Evolutionary conservation across 306 rosid species (phyloP), one percentile per base, ranked within the genome.

Genomic region (Malus orientalis): DNA sequence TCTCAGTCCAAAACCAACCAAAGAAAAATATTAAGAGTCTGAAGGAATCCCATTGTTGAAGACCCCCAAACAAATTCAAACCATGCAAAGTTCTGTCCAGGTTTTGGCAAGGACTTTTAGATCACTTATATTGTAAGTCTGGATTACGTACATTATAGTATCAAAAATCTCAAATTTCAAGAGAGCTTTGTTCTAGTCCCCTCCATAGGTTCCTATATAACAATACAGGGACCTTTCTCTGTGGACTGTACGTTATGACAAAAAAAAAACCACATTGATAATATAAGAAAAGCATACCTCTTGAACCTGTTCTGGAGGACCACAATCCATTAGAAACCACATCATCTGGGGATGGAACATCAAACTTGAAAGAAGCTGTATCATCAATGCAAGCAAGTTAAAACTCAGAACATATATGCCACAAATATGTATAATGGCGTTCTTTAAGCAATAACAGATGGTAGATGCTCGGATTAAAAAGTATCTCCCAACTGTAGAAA

Each of bases 301-400:
- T 90, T 63, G 79, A 84, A 38, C 88, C 94, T 79, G 49, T 77
- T 92, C 88, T 95, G 78, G 97, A 84, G 78, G 93, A 86, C 71
- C 65, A 86, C 80, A 92, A 67, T 51, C 98, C 97, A 20, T 81
- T 75, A 70, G 85, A 70, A 71, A 95, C 96, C 81, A 85, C 70
- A 77, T 92, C 97, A 86, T 95, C 98, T 22, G 98, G 98, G 79
- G 98, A 95, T 78, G 97, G 98, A 85, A 74, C 84, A 73, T 92
- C 86, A 74, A 92, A 95, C 88, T 90, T 89, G 97, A 95, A 92
- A 71, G 97, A 86, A 82, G 78, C 98, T 95, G 97, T 53, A 57
- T 44, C 73, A 82, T 63, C 53, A 78, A 73, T 51, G 62, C 57
- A 82, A 79, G 32, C 47, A 75, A 30, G 72, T 86, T 82, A 87